Evolutionary conservation across 768 basidiomycete genomes (phyloP), one percentile per base, ranked within the genome.

Genomic region (Mycena rebaudengoi): DNA sequence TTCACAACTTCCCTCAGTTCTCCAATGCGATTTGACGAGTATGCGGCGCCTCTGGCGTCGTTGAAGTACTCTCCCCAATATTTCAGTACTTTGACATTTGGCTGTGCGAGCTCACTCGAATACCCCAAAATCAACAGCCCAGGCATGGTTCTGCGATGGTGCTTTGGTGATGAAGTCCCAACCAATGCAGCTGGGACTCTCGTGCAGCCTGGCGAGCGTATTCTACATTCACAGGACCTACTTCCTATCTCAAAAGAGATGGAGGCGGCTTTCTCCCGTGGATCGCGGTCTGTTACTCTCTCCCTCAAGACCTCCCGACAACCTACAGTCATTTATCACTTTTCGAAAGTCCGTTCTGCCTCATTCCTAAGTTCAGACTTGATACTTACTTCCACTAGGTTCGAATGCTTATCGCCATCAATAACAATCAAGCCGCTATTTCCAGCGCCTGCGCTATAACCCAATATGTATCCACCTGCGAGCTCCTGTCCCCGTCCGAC

Each of bases 161-260:
- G 28, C 49, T 52, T 60, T 26, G 33, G 20, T 32, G 43, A 18
- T 10, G 50, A 60, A 8, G 32, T 41, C 3, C 50, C 50, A 8
- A 13, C 30, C 10, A 41, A 39, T 1, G 59, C 49, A 1, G 14
- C 29, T 7, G 59, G 50, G 8, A 51, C 49, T 30, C 30, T 60
- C 16, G 33, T 60, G 4, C 50, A 25, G 25, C 59, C 59, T 20
- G 59, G 59, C 20, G 59, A 60, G 30, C 32, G 26, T 20, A 40
- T 60, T 16, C 59, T 50, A 1, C n/a, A 12, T n/a, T 1, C 41
- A 14, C 14, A 51, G 16, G 59, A 60, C 25, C 23, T 60, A 10
- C 29, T 25, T 10, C 59, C 59, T 16, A 60, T 60, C 3, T 16
- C 29, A 5, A 39, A 30, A 13, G 29, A 26, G 12, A 51, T 60